A percentile compares a stretch with the other conserved stretches of the same genome.
phyloP scores from a whole-genome alignment of 2,329 filamentous ascomycete species.

The Exophiala dermatitidis region DNA sequence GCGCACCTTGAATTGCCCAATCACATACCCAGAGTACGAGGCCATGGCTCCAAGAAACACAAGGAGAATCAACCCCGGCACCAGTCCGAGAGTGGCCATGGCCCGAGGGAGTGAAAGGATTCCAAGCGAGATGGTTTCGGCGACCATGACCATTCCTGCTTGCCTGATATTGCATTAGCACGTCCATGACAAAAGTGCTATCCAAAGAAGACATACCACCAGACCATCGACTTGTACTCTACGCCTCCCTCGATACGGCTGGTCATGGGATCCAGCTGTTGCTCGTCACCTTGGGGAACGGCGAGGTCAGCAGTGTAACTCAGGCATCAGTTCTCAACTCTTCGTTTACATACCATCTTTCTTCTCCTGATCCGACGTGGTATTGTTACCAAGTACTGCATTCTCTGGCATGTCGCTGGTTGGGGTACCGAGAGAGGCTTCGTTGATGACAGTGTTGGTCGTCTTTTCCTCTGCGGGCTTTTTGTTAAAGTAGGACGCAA shows the following conservation, averaged over 20 bases:
- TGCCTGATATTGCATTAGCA: conserved; percentile 36
- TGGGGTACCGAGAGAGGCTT: conserved; percentile 3
- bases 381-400: not conserved
- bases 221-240: conserved; percentile 22
- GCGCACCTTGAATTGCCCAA: conserved; percentile 52
- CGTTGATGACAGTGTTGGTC: not conserved
- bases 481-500: conserved; percentile 8
- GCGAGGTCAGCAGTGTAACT: not conserved
- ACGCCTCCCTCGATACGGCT: conserved; percentile 13
- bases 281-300: not conserved
- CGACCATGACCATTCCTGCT: conserved; percentile 45
- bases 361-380: not conserved
- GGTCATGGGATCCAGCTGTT: conserved; percentile 10
- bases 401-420: not conserved
- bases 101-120: conserved; percentile 50
- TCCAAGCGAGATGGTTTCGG: conserved; percentile 53
- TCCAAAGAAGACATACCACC: conserved; percentile 11
- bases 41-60: conserved; percentile 49
- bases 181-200: not conserved
- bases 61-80: conserved; percentile 51
- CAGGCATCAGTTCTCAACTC: not conserved
- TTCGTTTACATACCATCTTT: not conserved
- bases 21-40: conserved; percentile 54
- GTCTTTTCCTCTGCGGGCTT: conserved; percentile 3
- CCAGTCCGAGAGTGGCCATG: conserved; percentile 46